Percentiles rank a stretch among this genome's conserved stretches.
phyloP scores from a whole-genome alignment of 768 basidiomycete species.

The Agrocybe praecox region DNA sequence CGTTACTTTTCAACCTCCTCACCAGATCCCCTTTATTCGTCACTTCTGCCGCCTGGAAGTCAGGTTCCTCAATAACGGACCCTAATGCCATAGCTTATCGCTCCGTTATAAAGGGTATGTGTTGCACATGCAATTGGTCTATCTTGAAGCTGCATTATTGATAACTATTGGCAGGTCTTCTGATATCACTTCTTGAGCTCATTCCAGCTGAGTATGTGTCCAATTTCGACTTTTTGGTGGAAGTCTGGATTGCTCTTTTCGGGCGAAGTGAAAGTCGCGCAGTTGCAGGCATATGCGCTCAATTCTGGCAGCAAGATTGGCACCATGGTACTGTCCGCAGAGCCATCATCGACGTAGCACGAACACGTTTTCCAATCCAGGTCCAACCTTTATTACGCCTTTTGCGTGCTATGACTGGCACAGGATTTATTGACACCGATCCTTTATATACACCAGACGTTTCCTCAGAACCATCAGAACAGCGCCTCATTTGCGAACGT shows the following conservation, averaged over 20 bases:
- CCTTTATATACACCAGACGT: conserved; percentile 56
- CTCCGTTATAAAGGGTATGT: conserved; percentile 81
- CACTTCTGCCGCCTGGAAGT: conserved; percentile 68
- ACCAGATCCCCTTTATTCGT: conserved; percentile 79
- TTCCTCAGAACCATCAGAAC: conserved; percentile 40
- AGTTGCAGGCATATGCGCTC: conserved; percentile 68
- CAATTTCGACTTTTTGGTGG: conserved; percentile 69
- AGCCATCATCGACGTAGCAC: conserved; percentile 81
- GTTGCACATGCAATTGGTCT: background rate
- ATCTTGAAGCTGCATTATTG: conserved; percentile 1
- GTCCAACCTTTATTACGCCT: conserved; percentile 69
- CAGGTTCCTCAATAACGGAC: conserved; percentile 68
- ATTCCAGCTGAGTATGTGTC: conserved; percentile 77
- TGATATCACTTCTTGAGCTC: conserved; percentile 75
- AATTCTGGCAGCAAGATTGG: conserved; percentile 87
- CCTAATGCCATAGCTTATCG: conserved; percentile 80
- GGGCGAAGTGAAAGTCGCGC: conserved; percentile 73
- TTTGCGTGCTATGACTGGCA: conserved; percentile 75
- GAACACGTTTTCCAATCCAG: conserved; percentile 83
- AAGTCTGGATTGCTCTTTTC: conserved; percentile 80
- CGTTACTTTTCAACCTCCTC: conserved; percentile 55
- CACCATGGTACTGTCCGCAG: conserved; percentile 65
- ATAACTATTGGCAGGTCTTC: conserved; percentile 53
- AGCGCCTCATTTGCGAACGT: conserved; percentile 60
- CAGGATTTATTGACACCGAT: conserved; percentile 78